Base-by-base conservation (phyloP, 2,329 filamentous ascomycete species). In the Chaetomiaceae sp. region DNA sequence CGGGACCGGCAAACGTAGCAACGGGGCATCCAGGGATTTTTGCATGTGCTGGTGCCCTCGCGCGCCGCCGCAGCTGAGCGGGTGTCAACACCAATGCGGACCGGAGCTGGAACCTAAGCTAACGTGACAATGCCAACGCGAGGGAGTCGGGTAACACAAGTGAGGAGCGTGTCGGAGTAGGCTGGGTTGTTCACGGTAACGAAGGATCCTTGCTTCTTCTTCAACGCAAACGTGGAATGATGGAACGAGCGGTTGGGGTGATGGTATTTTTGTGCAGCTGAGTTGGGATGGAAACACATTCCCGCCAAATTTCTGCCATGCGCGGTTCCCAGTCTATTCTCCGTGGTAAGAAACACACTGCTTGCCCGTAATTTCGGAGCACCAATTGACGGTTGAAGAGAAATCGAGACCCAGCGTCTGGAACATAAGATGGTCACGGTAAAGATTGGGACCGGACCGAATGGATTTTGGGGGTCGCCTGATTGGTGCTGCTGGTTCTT, bases 1-100 rank as follows among this genome's bases (percentile, higher is more conserved):
- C 18, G 30, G 44, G 20, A 18, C 34, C 45, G 33, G 40, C 43
- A 51, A 51, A 55, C 51, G 56, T 58, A 53, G 47, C 56, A 58
- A 37, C 32, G 44, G n/a, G n/a, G 44, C 16, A 2, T 8, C 21
- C 33, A 11, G 51, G 21, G n/a, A n/a, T n/a, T 10, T 41, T 45
- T 10, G 46, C 46, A 41, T 45, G 46, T 48, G 41, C 36, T 21
- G 33, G 40, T 38, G 44, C 20, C 25, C 21, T 45, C 8, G 6
- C 18, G 5, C 27, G 27, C 25, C 16, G 48, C 48, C 33, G 50
- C 43, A 43, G 36, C 37, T 36, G 36, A 43, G 37, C 37, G 37
- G 14, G 27, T 30, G 33, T 21, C 34, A 18, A 49, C 18, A 8
- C 47, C 20, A 49, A 27, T 16, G 13, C n/a, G 2, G 10, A 30